Conservation (phyloP, 2,329 filamentous ascomycete species). For the Alternaria metachromatica region DNA sequence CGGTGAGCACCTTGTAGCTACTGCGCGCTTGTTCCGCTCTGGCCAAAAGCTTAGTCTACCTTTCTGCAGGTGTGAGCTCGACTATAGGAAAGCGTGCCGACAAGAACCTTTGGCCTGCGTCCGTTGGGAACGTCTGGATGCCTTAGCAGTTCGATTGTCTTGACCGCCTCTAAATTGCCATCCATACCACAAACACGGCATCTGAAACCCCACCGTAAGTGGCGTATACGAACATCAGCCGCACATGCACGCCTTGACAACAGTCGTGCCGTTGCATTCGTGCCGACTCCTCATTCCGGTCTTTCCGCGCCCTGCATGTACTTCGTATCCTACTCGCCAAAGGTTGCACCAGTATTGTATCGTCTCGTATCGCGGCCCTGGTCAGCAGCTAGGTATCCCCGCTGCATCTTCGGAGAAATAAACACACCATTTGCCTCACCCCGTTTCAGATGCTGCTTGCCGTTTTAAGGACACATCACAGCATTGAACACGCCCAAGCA, state of each 20-base stretch:
- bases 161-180: conserved; percentile 1
- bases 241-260: conserved; percentile 17
- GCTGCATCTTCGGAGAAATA: conserved; percentile 6
- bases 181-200: not conserved
- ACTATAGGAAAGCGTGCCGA: conserved; percentile 16
- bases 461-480: not conserved
- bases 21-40: conserved; percentile 7
- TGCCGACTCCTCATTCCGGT: conserved; percentile 2
- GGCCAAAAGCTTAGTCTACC: conserved; percentile 10
- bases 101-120: not conserved
- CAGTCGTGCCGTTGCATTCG: not conserved
- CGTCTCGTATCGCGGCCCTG: not conserved
- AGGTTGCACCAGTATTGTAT: conserved; percentile 1
- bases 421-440: not conserved
- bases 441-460: not conserved
- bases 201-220: not conserved
- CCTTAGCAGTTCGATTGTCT: not conserved
- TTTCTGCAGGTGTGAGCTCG: not conserved
- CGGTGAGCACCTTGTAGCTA: conserved; percentile 10
- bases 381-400: conserved; percentile 1
- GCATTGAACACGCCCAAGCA: not conserved
- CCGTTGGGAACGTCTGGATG: conserved; percentile 2
- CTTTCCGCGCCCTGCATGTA: conserved; percentile 14
- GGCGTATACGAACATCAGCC: conserved; percentile 15
- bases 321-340: conserved; percentile 1